Conservation (phyloP, 352 stramenopile species). For the Pythium biforme region DNA sequence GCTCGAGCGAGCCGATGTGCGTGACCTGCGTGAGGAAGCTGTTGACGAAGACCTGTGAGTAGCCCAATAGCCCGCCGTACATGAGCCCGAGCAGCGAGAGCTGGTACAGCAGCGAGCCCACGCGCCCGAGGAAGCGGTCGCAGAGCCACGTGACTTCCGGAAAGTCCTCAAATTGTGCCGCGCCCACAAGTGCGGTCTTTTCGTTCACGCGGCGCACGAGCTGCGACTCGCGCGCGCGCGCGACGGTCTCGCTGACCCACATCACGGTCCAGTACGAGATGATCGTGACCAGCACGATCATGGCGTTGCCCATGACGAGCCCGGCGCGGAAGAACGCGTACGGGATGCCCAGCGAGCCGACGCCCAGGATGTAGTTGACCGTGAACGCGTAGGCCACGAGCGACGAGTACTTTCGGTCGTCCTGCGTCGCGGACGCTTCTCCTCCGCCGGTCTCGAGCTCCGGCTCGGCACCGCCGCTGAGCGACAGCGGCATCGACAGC, state of each 20-base stretch:
- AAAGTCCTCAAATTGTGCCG: conserved; percentile 51
- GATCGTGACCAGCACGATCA: conserved; percentile 78
- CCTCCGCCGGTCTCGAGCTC: conserved; percentile 3
- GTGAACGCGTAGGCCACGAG: conserved; percentile 87
- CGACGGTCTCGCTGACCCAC: conserved; percentile 84
- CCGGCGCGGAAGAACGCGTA: conserved; percentile 85
- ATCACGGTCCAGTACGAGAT: conserved; percentile 89
- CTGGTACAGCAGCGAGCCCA: conserved; percentile 79
- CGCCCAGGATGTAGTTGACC: conserved; percentile 92
- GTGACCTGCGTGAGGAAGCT: conserved; percentile 74
- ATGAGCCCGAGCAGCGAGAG: conserved; percentile 84
- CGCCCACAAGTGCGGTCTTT: conserved; percentile 28
- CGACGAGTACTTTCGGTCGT: conserved; percentile 50
- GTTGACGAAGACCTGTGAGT: conserved; percentile 91
- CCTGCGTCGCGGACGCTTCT: neutral
- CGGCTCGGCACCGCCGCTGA: conserved; percentile 12
- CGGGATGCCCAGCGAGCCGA: conserved; percentile 88
- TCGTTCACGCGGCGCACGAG: conserved; percentile 36
- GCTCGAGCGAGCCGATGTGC: conserved; percentile 44
- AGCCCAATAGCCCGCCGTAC: conserved; percentile 87
- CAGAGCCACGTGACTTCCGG: conserved; percentile 81
- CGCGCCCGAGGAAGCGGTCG: conserved; percentile 59
- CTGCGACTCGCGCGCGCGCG: conserved; percentile 49
- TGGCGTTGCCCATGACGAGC: conserved; percentile 66
- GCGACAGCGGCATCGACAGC: conserved; percentile 47